Base-by-base conservation (phyloP, 129 eudicot genomes). In the Arctium lappa region DNA sequence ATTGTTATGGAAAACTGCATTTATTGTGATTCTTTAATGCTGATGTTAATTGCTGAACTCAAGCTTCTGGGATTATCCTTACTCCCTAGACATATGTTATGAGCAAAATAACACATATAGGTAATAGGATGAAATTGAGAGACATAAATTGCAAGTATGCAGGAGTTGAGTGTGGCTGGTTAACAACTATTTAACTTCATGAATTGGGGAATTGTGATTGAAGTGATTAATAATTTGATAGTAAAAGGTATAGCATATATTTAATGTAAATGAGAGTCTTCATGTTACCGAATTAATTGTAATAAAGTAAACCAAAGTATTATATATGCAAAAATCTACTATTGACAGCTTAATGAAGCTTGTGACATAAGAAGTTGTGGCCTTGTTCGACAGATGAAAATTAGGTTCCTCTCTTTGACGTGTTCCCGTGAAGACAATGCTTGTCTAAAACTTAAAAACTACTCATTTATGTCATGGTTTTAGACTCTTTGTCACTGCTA, bases 151-250 rank as follows among this genome's bases (percentile, higher is more conserved):
- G 40, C 6, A 30, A 53, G 76, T 50, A n/a, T 46, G 56, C 42
- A 36, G 53, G 48, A 48, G 53, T 79, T 69, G 60, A 31, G 83
- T 27, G 10, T 72, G 72, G 53, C 39, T 72, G 77, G 78, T 12
- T 71, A 44, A 31, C 68, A 69, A 18, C 38, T 27, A 36, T 36
- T 34, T 27, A 34, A 38, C 79, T 38, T 62, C 13, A 16, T 73
- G 63, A 73, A 22, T 60, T 60, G 27, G 18, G 74, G 74, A 56
- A 27, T 42, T 27, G 22, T n/a, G 68, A 37, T 56, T 29, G 62
- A 81, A 73, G 80, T 74, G 29, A 82, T 74, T 65, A 30, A 72
- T 74, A 74, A 18, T 66, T 31, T 44, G 53, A 40, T 18, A 63
- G 34, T 82, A 31, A 13, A 32, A 63, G 75, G 75, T 18, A 66